These are phyloP conservation scores for Candida michaelii DNA, from an alignment of 805 yeast species.

Conservation along the genomic window DNA sequence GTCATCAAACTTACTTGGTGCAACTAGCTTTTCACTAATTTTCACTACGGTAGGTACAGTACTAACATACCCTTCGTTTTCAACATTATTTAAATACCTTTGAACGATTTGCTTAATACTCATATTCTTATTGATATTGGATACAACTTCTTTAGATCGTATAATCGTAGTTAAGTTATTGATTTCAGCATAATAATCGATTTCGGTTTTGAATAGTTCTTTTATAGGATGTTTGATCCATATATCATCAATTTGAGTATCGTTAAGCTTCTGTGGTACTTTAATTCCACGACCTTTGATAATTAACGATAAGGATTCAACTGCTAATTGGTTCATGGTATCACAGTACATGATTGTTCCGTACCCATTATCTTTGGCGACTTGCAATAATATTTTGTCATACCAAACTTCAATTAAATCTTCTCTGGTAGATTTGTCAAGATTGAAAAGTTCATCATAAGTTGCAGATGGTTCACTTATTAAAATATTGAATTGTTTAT, in stretches of 20 bases:
- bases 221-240: slow-evolving; percentile 68
- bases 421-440: slow-evolving; percentile 58
- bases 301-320: slow-evolving; percentile 71
- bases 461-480: background rate
- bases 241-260: slow-evolving; percentile 35
- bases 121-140: slow-evolving; percentile 62
- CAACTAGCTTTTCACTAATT: slow-evolving; percentile 75
- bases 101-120: slow-evolving; percentile 79
- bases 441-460: slow-evolving; percentile 3
- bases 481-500: slow-evolving; percentile 12
- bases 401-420: slow-evolving; percentile 56
- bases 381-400: slow-evolving; percentile 44
- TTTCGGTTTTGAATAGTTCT: slow-evolving; percentile 71
- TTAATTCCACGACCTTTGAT: slow-evolving; percentile 84
- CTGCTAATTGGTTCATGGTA: slow-evolving; percentile 82
- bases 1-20: slow-evolving; percentile 34
- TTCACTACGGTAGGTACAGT: slow-evolving; percentile 90
- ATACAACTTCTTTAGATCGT: slow-evolving; percentile 18
- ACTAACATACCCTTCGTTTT: slow-evolving; percentile 73
- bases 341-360: slow-evolving; percentile 71
- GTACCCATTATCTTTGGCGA: slow-evolving; percentile 47
- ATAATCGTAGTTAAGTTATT: slow-evolving; percentile 36
- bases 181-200: slow-evolving; percentile 53
- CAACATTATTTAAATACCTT: slow-evolving; percentile 70
- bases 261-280: slow-evolving; percentile 53